phyloP scores from a whole-genome alignment of 306 rosid species.

The Purshia tridentata region DNA sequence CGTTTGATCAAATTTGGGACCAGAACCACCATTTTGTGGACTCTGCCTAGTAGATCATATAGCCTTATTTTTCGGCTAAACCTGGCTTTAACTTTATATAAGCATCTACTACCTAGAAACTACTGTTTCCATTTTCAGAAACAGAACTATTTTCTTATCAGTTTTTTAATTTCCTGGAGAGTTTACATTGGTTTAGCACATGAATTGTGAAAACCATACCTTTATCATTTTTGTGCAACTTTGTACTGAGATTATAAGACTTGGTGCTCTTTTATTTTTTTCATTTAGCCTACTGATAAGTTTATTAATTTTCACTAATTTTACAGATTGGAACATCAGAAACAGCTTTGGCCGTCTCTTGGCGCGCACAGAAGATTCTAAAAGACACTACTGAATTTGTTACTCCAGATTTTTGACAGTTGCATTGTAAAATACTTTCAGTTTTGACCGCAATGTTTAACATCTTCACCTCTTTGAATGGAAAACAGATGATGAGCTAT shows the following conservation, averaged over 20 bases:
- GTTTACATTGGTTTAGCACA: background rate
- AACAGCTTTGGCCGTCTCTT: slow-evolving; percentile 57
- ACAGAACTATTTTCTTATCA: background rate
- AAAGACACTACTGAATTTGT: slow-evolving; percentile 56
- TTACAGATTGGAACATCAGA: slow-evolving; percentile 88
- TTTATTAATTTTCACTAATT: slow-evolving; percentile 9
- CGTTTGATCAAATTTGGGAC: background rate
- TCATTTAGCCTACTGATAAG: slow-evolving; percentile 4
- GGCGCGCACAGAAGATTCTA: slow-evolving; percentile 71
- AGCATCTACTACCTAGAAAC: background rate
- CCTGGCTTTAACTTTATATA: background rate
- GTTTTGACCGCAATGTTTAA: slow-evolving; percentile 39
- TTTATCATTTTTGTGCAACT: background rate
- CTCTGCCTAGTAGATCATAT: background rate
- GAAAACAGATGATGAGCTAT: no score
- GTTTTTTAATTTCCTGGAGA: background rate
- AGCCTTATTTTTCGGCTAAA: background rate
- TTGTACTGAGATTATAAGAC: background rate
- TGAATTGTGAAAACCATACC: background rate
- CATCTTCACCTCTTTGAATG: background rate
- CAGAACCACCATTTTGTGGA: background rate
- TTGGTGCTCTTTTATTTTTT: background rate
- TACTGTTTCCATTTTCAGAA: background rate
- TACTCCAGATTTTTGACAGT: slow-evolving; percentile 33
- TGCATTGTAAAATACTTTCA: slow-evolving; percentile 28